Evolutionary conservation across 2,329 filamentous ascomycete genomes (phyloP), one percentile per base, ranked within the genome.

Genomic region (Fusarium avenaceum): DNA sequence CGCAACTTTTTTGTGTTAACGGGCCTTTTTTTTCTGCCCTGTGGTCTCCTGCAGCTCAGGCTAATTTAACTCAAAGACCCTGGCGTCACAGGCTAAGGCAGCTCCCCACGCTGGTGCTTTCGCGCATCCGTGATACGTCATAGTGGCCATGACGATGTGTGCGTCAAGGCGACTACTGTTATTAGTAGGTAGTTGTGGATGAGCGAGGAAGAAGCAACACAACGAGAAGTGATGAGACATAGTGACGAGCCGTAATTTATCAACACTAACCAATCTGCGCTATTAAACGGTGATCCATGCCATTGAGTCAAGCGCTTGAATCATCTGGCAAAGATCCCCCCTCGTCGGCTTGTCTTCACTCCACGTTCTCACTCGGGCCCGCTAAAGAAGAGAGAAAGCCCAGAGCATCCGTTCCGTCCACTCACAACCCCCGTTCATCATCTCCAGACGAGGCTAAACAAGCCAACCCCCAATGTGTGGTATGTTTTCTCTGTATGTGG

Each of bases 121-220:
- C n/a, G 33, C 22, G 33, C 32, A 40, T 22, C 5, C 22, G 6
- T 19, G 26, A 39, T 63, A 67, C 65, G 65, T 68, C 65, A 68
- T 69, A 20, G 65, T 57, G 56, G 56, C 44, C 51, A 52, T 66
- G 65, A 66, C 55, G 55, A 65, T 50, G 54, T 22, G 40, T 33
- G 64, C 30, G 33, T 24, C n/a, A 11, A 59, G 61, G 39, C 35
- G 47, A 50, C 42, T 15, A 24, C 24, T 24, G 7, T 7, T 7
- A 24, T 24, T 7, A 24, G 24, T 24, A 24, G 24, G 24, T 24
- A 19, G 28, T 30, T 43, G 28, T 45, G 32, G 20, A 13, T 33
- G 28, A 33, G 42, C 33, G 17, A 28, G 32, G 19, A 48, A 33
- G 49, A 39, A 19, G 22, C 50, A 38, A 11, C 28, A 30, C 28